Percentiles rank a stretch among this genome's conserved stretches.
These are phyloP conservation scores for Aureobasidium namibiae DNA, from an alignment of 2,329 filamentous ascomycete species.

Conservation along the genomic window DNA sequence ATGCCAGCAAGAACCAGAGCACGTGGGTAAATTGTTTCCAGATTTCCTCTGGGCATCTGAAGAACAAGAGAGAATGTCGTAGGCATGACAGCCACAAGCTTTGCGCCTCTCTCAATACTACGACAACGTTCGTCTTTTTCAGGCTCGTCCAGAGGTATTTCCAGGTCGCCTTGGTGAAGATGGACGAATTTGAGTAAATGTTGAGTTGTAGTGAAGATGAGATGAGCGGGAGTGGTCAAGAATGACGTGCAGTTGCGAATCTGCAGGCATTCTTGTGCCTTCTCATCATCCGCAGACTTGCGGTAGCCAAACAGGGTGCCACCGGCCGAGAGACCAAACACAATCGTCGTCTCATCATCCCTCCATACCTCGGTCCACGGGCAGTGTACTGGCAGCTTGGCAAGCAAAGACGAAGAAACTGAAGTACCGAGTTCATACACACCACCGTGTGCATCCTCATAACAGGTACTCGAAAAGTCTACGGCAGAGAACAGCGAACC, in stretches of 20 bases:
- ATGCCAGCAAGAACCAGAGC: slow-evolving; percentile 90
- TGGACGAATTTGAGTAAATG: slow-evolving; percentile 94
- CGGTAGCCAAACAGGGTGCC: slow-evolving; percentile 63
- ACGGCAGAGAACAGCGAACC: slow-evolving; percentile 4
- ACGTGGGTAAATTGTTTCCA: slow-evolving; percentile 89
- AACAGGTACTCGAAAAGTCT: slow-evolving; percentile 19
- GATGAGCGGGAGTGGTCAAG: slow-evolving; percentile 66
- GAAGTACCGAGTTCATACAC: neutral
- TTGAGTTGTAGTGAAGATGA: slow-evolving; percentile 87
- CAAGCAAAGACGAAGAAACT: neutral
- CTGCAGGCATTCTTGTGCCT: slow-evolving; percentile 56
- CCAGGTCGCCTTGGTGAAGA: slow-evolving; percentile 58
- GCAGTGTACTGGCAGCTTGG: slow-evolving; percentile 19
- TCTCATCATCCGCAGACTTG: slow-evolving; percentile 15
- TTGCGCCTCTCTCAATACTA: slow-evolving; percentile 81
- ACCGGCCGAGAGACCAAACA: slow-evolving; percentile 62
- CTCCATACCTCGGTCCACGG: slow-evolving; percentile 26
- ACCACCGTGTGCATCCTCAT: slow-evolving; percentile 17
- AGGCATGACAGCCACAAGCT: slow-evolving; percentile 81
- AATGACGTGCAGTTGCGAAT: slow-evolving; percentile 91
- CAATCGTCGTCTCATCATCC: slow-evolving; percentile 30
- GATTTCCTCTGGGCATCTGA: slow-evolving; percentile 91
- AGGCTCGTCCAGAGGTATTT: slow-evolving; percentile 78
- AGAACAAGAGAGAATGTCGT: slow-evolving; percentile 77
- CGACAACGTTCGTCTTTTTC: slow-evolving; percentile 88